Base-by-base conservation (phyloP, 805 yeast species). In the Myxozyma vanderwaltii region DNA sequence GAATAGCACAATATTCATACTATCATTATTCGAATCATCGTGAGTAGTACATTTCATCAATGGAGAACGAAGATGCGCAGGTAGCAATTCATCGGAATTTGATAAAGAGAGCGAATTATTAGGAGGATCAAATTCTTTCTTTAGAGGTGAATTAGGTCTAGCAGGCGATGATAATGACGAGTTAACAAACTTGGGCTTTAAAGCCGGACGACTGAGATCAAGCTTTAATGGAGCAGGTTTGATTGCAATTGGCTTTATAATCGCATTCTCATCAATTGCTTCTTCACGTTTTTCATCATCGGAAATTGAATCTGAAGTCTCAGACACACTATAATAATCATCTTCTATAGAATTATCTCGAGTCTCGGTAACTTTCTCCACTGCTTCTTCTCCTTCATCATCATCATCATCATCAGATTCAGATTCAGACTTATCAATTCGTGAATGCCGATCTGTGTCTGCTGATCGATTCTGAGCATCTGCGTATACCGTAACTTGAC, bases 1-100 rank as follows among this genome's bases (percentile, higher is more conserved):
- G 47, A 53, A 64, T 21, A 61, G 33, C 2, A 66, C 61, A 33
- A 44, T 39, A 40, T 52, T 60, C 51, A 40, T 23, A 19, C 51
- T 56, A 2, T 57, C 65, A 8, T 40, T 33, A n/a, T 38, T 23
- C 44, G 33, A 10, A 36, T 31, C 41, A 35, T 47, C 46, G 19
- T 26, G 12, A 2, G 17, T 12, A 13, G 44, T 50, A 33, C 33
- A 38, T n/a, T 39, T 38, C 36, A 40, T 31, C 8, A 26, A 12
- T 7, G 54, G 39, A 39, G 54, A 39, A 15, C 40, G 31, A 4
- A 24, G 29, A 19, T 40, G 23, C 7, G 17, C 10, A 13, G 40
- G 17, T 5, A 24, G n/a, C 19, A 41, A 23, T 10, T 10, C 43
- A 23, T 33, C 39, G 1, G 41, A 27, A 4, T 40, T 47, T 35